Evolutionary conservation across 2,329 filamentous ascomycete genomes (phyloP), one percentile per base, ranked within the genome.

Genomic region (Aspergillus hortae): DNA sequence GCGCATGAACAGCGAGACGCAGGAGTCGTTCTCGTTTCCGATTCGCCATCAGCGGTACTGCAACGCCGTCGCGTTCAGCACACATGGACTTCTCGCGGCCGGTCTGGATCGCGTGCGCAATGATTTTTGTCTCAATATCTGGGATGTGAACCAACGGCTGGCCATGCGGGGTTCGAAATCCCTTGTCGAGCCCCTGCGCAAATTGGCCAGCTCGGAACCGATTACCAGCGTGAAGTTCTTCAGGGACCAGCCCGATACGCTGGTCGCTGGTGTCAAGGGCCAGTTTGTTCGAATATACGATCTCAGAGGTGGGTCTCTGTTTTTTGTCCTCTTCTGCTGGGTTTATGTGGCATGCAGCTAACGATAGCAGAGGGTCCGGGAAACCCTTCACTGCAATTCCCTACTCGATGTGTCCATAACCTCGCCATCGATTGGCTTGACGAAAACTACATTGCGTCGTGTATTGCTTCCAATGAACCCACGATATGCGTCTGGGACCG

Each of bases 181-280:
- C 6, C 65, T 66, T 46, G 65, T 67, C 10, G 76, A 79, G 58
- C 83, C 84, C 2, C 72, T 83, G 55, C 75, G 79, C 59, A 83
- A 83, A 57, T 66, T 86, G 27, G 83, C 82, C 27, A 83, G 80
- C 56, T 83, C 81, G 14, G 77, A 87, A 60, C 77, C 80, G 3
- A 83, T 86, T 41, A 82, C 80, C 1, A 86, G 83, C 64, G 80
- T 86, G 57, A 82, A 85, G 56, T 87, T 86, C 67, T 85, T 85
- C 57, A 70, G 75, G 21, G 73, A 77, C 46, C 79, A 84, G 57
- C 82, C 83, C 35, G 80, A 84, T 57, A 79, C 79, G n/a, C 65
- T 87, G 27, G 76, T 86, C 21, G 78, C 82, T 23, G 82, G 82
- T 33, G 81, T 84, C 6, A 82, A 83, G 50, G 77, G 82, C 19